Evolutionary conservation across 169 alveolate species (phyloP).

Genomic region (Ichthyophthirius multifiliis): DNA sequence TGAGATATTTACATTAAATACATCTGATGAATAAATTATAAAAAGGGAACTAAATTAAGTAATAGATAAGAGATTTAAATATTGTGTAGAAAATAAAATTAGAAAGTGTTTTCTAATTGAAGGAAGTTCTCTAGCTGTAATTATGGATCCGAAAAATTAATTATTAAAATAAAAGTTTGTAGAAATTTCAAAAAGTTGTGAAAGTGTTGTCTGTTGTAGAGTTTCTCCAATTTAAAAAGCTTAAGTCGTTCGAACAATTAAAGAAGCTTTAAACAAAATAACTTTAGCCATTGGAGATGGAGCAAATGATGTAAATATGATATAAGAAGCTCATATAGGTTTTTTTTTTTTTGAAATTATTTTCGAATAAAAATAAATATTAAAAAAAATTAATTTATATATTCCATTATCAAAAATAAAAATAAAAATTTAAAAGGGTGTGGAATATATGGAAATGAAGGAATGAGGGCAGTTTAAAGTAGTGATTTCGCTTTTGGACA

Average conservation of each 20-base stretch:
- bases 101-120: constrained; percentile 9
- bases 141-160: constrained; percentile 9
- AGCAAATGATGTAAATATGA: constrained; percentile 99
- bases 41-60: not conserved
- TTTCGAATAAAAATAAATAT: constrained; percentile 94
- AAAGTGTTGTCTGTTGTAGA: constrained; percentile 95
- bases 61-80: not conserved
- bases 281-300: constrained; percentile 96
- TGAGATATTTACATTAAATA: not conserved
- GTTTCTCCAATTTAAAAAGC: constrained; percentile 97
- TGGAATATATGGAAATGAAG: constrained; percentile 86
- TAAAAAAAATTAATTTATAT: no score
- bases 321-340: constrained; percentile 97
- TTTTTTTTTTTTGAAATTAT: no score
- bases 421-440: no score
- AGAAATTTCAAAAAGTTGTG: constrained; percentile 47
- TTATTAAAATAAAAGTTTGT: constrained; percentile 48
- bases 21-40: not conserved
- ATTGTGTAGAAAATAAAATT: constrained; percentile 5
- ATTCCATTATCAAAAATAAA: no score
- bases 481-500: constrained; percentile 87
- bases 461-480: constrained; percentile 83
- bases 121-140: no score
- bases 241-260: constrained; percentile 91
- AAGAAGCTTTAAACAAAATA: constrained; percentile 76